Evolutionary conservation across 2,329 filamentous ascomycete species (phyloP).

Genomic region (Penicillium glabrum): DNA sequence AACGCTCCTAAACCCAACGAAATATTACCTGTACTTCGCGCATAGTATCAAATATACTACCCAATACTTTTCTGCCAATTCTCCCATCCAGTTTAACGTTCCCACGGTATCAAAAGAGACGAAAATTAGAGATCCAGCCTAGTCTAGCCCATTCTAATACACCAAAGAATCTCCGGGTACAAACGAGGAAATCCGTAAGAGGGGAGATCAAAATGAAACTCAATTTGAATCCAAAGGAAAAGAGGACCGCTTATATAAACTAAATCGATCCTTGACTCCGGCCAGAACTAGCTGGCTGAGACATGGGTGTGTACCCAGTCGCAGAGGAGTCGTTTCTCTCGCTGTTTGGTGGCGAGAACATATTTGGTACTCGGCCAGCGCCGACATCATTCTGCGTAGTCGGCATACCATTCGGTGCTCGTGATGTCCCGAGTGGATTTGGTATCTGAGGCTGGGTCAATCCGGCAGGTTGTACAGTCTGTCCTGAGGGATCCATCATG

Average conservation of each 20-base stretch:
- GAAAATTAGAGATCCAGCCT: neutral
- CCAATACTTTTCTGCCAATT: neutral
- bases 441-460: conserved; percentile 18
- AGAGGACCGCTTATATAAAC: neutral
- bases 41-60: neutral
- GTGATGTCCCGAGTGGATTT: conserved; percentile 23
- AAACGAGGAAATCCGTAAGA: neutral
- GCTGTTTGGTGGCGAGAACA: conserved; percentile 16
- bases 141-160: neutral
- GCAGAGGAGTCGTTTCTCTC: conserved; percentile 14
- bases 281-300: conserved; percentile 9
- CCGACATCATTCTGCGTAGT: neutral
- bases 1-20: neutral
- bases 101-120: neutral
- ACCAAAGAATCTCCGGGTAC: neutral
- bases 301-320: conserved; percentile 16
- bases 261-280: conserved; percentile 12
- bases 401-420: conserved; percentile 8
- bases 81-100: neutral
- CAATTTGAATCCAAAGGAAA: neutral
- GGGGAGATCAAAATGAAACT: neutral
- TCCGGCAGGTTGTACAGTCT: conserved; percentile 17
- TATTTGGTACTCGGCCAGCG: conserved; percentile 13
- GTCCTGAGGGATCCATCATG: conserved; percentile 34
- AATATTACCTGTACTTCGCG: neutral